Evolutionary conservation across 2,329 filamentous ascomycete species (phyloP), one percentile per base, ranked within the genome.

Genomic region (Byssochlamys sp.): DNA sequence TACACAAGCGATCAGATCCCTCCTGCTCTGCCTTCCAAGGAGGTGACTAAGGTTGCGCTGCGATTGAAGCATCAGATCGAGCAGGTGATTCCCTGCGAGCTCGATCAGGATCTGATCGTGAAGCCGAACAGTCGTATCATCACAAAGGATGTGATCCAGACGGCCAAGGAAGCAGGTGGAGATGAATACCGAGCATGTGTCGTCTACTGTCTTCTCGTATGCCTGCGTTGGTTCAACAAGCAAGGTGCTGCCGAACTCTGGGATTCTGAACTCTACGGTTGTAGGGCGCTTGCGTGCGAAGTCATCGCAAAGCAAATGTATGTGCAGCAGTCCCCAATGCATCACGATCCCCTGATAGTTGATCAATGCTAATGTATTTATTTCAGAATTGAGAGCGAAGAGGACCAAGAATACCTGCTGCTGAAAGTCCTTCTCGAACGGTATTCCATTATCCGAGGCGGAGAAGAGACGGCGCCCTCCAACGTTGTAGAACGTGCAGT

Each of bases 401-500:
- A 95, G 39, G 83, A 97, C 66, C 79, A 84, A 59, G 75, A 84
- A 33, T 95, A 90, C 68, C 80, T 99, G 2, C 78, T 96, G 65
- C 87, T 92, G 64, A 81, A 88, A 12, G 78, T 96, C 2, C 80
- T 99, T 14, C 84, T 99, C 35, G 92, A 91, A 71, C 85, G 92
- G 28, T 99, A 96, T 75, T 90, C 90, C 2, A 87, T 92, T 65
- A 71, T 95, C 6, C 73, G 88, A 48, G 82, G 92, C 61, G 85
- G 84, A 49, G 79, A 87, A 62, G 79, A 87, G 49, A 91, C 90
- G 0, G 76, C 81, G 1, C 89, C 92, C 0, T 81, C 87, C 61
- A 99, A 97, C 68, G 94, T 90, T 25, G 86, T 99, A 59, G 94
- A 99, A 73, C 89, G 90, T 67, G 90, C 94, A 0, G 91, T 97